Base-by-base conservation (phyloP, 2,329 filamentous ascomycete genomes). In the Penicillium sp. region DNA sequence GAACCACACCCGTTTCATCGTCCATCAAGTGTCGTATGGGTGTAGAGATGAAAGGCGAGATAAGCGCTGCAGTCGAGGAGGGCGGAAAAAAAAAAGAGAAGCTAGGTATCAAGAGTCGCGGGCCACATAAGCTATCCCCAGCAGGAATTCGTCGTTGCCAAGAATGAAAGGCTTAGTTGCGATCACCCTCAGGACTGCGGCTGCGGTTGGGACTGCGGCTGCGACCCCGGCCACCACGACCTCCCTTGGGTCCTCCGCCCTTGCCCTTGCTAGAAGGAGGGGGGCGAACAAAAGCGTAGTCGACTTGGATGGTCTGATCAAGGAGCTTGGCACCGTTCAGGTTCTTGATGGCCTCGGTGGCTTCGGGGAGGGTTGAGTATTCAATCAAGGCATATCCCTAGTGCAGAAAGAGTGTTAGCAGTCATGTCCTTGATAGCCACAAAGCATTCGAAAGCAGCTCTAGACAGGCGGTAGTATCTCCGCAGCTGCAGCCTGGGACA, bases 331-430 rank as follows among this genome's bases (percentile, higher is more conserved):
- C 65, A 31, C 73, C 77, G 49, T 83, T 77, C 16, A 79, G 75
- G 45, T 74, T 76, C 57, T 80, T 74, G 58, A 84, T 79, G 4
- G 80, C 80, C 21, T 76, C 77, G 36, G 72, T 72, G n/a, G 80
- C 80, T 65, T 84, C 80, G 36, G 73, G 70, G 37, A 82, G 70
- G 7, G 80, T 83, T 1, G 79, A 69, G 57, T 81, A 84, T 67
- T 84, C 80, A 51, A 84, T 81, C 41, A 84, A 70, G 25, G 77
- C 79, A 60, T 84, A 84, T 48, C 80, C 80, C 80, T 84, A 51
- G 21, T 2, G 23, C 18, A 17, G n/a, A n/a, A n/a, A 13, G 21
- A 3, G 1, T 30, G 38, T 60, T 27, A 61, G 48, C 16, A 1
- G 17, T 8, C 4, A 23, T 17, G 0, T 27, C 21, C 13, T 7